phyloP scores from a whole-genome alignment of 805 yeast genomes.

The Teunomyces barrocoloradensis region DNA sequence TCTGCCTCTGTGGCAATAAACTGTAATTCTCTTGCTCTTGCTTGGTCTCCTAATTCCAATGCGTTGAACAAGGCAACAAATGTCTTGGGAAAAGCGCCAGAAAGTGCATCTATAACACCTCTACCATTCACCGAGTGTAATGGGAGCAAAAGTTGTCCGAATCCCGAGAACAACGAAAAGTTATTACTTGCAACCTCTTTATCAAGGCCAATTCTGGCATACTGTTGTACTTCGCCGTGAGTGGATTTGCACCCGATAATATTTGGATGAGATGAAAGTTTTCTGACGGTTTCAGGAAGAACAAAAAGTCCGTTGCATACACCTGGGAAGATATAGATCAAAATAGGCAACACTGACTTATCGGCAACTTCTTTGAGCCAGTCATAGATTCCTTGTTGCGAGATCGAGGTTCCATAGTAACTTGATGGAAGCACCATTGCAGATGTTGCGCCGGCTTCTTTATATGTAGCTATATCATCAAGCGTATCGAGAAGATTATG shows the following conservation, averaged over 20 bases:
- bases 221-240: conserved; percentile 49
- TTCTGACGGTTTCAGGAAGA: conserved; percentile 36
- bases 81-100: conserved; percentile 52
- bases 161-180: conserved; percentile 47
- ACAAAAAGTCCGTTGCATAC: conserved; percentile 43
- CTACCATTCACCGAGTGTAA: conserved; percentile 45
- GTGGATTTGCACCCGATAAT: conserved; percentile 53
- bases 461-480: conserved; percentile 34
- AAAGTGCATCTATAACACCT: conserved; percentile 53
- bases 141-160: conserved; percentile 51
- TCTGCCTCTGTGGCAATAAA: conserved; percentile 45
- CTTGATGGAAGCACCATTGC: conserved; percentile 45
- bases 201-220: conserved; percentile 44
- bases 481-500: conserved; percentile 45
- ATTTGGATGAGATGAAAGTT: conserved; percentile 44
- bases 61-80: conserved; percentile 42
- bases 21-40: conserved; percentile 44
- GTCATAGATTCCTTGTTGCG: conserved; percentile 46
- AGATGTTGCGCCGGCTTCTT: conserved; percentile 37
- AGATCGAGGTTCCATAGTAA: conserved; percentile 46
- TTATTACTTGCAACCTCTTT: conserved; percentile 34
- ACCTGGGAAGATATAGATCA: conserved; percentile 50
- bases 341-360: conserved; percentile 39
- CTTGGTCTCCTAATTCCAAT: conserved; percentile 36
- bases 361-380: conserved; percentile 46